Conservation (phyloP, 2,329 filamentous ascomycete species). For the Aspergillus ochraceus region DNA sequence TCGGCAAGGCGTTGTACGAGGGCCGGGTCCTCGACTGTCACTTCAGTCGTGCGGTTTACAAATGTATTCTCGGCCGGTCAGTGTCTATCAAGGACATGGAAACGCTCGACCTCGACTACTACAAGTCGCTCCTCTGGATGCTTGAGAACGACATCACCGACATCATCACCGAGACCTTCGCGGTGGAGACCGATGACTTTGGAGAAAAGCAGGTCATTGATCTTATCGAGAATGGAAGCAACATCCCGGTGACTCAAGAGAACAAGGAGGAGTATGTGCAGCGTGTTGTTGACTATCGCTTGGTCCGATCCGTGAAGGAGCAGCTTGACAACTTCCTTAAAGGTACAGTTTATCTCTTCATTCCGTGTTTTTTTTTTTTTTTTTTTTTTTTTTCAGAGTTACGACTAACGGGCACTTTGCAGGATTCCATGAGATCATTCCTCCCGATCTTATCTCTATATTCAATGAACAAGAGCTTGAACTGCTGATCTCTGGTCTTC, state of each 20-base stretch:
- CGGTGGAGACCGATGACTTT: slow-evolving; percentile 90
- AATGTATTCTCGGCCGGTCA: slow-evolving; percentile 89
- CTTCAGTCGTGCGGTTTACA: slow-evolving; percentile 98
- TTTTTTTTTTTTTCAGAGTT: background rate
- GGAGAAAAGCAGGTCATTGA: slow-evolving; percentile 86
- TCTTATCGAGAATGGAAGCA: slow-evolving; percentile 80
- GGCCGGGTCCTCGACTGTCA: slow-evolving; percentile 94
- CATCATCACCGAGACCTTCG: slow-evolving; percentile 95
- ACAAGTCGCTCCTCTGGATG: slow-evolving; percentile 99
- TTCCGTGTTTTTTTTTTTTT: background rate
- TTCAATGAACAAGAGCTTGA: slow-evolving; percentile 99
- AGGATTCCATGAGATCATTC: slow-evolving; percentile 98
- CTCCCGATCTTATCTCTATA: slow-evolving; percentile 88
- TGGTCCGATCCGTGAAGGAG: slow-evolving; percentile 87
- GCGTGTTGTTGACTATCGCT: slow-evolving; percentile 87
- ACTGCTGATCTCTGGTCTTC: slow-evolving; percentile 90
- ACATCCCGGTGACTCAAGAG: slow-evolving; percentile 92
- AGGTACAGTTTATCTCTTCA: slow-evolving; percentile 51
- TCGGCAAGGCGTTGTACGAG: slow-evolving; percentile 97
- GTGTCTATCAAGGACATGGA: slow-evolving; percentile 99
- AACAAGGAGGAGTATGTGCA: slow-evolving; percentile 99
- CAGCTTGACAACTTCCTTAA: slow-evolving; percentile 92
- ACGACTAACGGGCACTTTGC: slow-evolving; percentile 30
- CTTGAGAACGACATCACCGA: slow-evolving; percentile 97
- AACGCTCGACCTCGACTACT: slow-evolving; percentile 96